Base-by-base conservation (phyloP, 1,284 basidiomycete species). In the Mrakiaceae sp. region DNA sequence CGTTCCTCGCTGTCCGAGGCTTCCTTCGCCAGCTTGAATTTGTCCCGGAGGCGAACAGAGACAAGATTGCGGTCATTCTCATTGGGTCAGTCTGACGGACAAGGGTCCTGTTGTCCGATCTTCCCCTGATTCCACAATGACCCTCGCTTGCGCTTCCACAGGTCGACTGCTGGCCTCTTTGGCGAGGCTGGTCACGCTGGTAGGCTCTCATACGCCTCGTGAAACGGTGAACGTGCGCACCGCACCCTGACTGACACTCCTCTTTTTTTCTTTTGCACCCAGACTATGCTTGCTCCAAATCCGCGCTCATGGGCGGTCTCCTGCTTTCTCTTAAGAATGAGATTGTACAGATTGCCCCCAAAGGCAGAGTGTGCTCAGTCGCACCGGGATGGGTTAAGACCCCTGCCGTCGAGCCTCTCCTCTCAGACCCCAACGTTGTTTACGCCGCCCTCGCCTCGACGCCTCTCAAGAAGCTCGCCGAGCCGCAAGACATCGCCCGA, bases 261-360 rank as follows among this genome's bases (percentile, higher is more conserved):
- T 40, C n/a, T 27, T 48, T 27, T 48, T 54, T 10, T 54, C 69
- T 10, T 12, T 57, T 3, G 55, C 11, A 69, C 57, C 64, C 50
- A 50, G 64, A 72, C 57, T 69, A 73, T 62, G 62, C 70, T 49
- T 60, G 65, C 49, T 70, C 67, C 9, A 74, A 75, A 58, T 69
- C 65, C 82, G 87, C 83, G 0, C 79, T 89, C 77, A 87, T 87
- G 84, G 84, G 87, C 67, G 87, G 87, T 0, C 73, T 88, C 51
- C 82, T 82, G 0, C 76, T 84, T 67, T 80, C 83, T 3, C 78
- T 88, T 67, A 88, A 88, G 75, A 88, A 88, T 71, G 87, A 89
- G 73, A 88, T 88, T 64, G 86, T 88, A 44, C 82, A 83, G 73
- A 83, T 87, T 67, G 86, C 85, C 0, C 85, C 86, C 0, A 78